Base-by-base conservation (phyloP, 257 asterid species). In the Coffea eugenioides region DNA sequence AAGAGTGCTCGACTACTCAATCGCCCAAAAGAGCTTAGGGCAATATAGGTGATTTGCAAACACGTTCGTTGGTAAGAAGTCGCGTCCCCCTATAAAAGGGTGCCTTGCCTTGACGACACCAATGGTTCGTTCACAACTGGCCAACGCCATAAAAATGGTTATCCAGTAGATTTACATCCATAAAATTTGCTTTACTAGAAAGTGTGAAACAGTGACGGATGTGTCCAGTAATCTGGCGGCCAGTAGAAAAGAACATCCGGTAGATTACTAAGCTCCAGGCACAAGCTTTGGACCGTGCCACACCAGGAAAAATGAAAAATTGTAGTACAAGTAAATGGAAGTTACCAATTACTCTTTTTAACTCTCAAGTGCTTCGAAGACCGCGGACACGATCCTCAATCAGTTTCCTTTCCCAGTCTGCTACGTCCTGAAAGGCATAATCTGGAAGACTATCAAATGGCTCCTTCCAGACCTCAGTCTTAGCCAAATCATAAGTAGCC, bases 401-500 rank as follows among this genome's bases (percentile, higher is more conserved):
- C 79, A 92, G 80, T 79, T 82, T 85, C 82, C 98, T 86, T 87
- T 95, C 99, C 99, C 98, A 92, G 71, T 85, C 92, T 18, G 98
- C 88, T 69, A 95, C 82, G 64, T 91, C 87, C 68, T 82, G 97
- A 56, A 93, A 95, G 66, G 98, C 98, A 70, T 86, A 0, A 23
- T 86, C 97, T 0, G 95, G 92, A 49, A 95, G 90, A 79, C 80
- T 89, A 80, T 95, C 99, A 56, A 95, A 89, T 13, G 98, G 95
- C 85, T 95, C 97, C 86, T 95, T 95, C 88, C 90, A 90, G 0
- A 88, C 87, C 61, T 92, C 97, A 69, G 75, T 82, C 85, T 95
- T 95, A 10, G 95, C 93, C 87, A 95, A 83, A 86, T 93, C 99
- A 49, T 93, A 93, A 0, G 99, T 92, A 56, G 99, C 97, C 45